Evolutionary conservation across 768 basidiomycete species (phyloP).

Genomic region (Paxillus involutus): DNA sequence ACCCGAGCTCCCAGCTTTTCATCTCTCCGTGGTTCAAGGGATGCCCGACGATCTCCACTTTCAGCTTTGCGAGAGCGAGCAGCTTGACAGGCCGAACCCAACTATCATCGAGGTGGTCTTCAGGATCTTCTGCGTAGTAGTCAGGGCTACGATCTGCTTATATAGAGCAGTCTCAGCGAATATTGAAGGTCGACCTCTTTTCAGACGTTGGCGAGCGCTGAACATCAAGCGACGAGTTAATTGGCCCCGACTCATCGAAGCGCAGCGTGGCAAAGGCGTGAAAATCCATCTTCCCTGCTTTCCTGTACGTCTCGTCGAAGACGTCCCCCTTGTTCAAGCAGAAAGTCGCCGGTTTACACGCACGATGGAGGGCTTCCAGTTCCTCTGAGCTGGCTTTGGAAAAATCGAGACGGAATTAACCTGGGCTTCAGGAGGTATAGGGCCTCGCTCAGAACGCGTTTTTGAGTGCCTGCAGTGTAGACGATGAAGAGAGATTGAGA

Average conservation of each 20-base stretch:
- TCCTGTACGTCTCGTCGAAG: slow-evolving; percentile 44
- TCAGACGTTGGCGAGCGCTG: slow-evolving; percentile 1
- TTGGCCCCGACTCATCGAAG: background rate
- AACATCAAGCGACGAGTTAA: background rate
- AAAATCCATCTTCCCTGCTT: slow-evolving; percentile 44
- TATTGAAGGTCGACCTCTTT: too few species aligned
- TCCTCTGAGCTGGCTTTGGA: background rate
- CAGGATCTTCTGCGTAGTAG: too few species aligned
- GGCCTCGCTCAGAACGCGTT: too few species aligned
- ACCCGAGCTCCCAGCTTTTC: background rate
- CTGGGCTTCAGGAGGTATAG: too few species aligned
- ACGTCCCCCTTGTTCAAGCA: slow-evolving; percentile 32
- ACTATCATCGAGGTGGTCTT: too few species aligned
- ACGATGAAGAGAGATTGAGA: too few species aligned
- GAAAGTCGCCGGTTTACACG: slow-evolving; percentile 42
- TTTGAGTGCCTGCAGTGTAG: too few species aligned
- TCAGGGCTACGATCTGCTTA: too few species aligned
- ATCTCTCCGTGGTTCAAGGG: too few species aligned
- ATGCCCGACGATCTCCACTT: too few species aligned
- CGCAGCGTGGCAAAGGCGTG: slow-evolving; percentile 27
- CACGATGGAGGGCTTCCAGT: slow-evolving; percentile 23
- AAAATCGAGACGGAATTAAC: background rate
- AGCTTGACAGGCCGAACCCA: background rate
- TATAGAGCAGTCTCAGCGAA: slow-evolving; percentile 2
- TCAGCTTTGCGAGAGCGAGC: background rate